These are phyloP conservation scores for Sisymbrium altissimum DNA, from an alignment of 345 rosid species.

Conservation along the genomic window DNA sequence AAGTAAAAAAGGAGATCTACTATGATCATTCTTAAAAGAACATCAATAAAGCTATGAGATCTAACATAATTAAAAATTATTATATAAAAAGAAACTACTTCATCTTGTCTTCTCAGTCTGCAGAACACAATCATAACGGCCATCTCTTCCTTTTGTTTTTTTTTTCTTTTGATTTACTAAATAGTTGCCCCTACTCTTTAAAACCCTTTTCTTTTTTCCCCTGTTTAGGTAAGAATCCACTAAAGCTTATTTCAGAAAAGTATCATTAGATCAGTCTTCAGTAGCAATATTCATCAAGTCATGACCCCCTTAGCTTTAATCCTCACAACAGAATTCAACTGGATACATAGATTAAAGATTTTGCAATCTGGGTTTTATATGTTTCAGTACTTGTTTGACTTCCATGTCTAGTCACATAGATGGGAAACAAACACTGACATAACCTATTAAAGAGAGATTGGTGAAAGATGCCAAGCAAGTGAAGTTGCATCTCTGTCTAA, in stretches of 20 bases:
- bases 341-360: background rate
- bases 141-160: background rate
- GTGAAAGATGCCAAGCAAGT: constrained; percentile 25
- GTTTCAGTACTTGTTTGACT: constrained; percentile 14
- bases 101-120: constrained; percentile 19
- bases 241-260: constrained; percentile 16
- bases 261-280: constrained; percentile 19
- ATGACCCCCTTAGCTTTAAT: constrained; percentile 14
- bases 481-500: constrained; percentile 17
- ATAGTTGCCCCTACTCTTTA: constrained; percentile 14
- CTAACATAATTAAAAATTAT: constrained; percentile 3
- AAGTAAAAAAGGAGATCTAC: constrained; percentile 8
- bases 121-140: constrained; percentile 21
- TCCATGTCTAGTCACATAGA: constrained; percentile 29
- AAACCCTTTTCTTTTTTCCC: background rate
- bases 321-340: background rate
- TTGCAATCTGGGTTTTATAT: background rate
- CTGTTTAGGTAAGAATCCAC: constrained; percentile 32
- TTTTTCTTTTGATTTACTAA: constrained; percentile 9
- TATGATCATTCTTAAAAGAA: constrained; percentile 13
- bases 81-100: background rate
- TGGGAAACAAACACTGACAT: constrained; percentile 27
- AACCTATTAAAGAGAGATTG: constrained; percentile 23
- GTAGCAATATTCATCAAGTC: constrained; percentile 21
- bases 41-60: constrained; percentile 18